Base-by-base conservation (phyloP, 805 yeast genomes). In the Saccharomycopsis guyanensis region DNA sequence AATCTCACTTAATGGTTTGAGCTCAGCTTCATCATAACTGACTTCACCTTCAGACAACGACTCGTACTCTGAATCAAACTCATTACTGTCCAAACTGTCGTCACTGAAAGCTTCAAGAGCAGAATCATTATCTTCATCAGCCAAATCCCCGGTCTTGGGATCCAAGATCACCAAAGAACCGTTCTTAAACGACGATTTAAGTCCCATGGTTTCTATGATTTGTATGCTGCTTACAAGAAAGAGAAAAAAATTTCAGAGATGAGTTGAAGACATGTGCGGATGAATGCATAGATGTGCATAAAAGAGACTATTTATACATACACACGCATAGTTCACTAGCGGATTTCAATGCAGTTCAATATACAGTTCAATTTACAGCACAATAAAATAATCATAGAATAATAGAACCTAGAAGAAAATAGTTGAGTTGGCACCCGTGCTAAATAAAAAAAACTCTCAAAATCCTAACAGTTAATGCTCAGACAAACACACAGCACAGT, bases 1-100 rank as follows among this genome's bases (percentile, higher is more conserved):
- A 2, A 86, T 88, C 55, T 81, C 88, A n/a, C 95, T 82, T 34
- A 88, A 68, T 0, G 94, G 76, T 49, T 83, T 72, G 45, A 88
- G 70, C 54, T 86, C 84, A 25, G 63, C 68, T 58, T 86, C 96
- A 56, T 86, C 95, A 37, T 40, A 50, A 50, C 53, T 50, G 12
- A 38, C 10, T 23, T 50, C 53, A 1, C 53, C 53, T 18, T 37
- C 40, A 22, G 15, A 7, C 27, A 37, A 37, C 23, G 8, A 7
- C 16, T 45, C 45, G 24, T 41, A 46, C 25, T 50, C 53, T 5
- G 53, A 50, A 38, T 50, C 53, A 45, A 43, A 44, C 19, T 47
- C 53, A 38, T 50, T 48, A 20, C 49, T 43, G 34, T 48, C 42
- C 24, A 50, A 47, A 27, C 53, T 50, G 13, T 50, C 51, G 32